Evolutionary conservation across 306 rosid species (phyloP), one percentile per base, ranked within the genome.

Genomic region (Quercus rubra): DNA sequence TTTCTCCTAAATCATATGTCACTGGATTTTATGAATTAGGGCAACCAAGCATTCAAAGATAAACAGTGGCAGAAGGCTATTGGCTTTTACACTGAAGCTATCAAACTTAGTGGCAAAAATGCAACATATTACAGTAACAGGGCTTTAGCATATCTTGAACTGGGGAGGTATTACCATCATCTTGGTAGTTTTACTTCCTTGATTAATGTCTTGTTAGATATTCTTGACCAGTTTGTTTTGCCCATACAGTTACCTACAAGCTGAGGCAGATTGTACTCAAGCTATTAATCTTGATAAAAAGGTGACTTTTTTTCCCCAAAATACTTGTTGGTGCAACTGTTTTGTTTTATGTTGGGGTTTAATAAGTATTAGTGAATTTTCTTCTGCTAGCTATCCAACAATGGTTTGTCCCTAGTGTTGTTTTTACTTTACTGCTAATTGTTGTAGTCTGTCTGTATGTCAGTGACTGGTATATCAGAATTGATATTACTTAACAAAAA

Each of bases 91-190:
- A 80, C 97, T 3, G 97, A 96, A 75, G 99, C 99, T 75, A 96
- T 96, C 83, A 96, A 93, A 87, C 98, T 93, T 58, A 80, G 66
- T 63, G 86, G 94, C 68, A 67, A 85, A 63, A 96, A 83, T 74
- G 92, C 99, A 72, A 96, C 98, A 10, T 96, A 93, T 88, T 91
- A 91, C 83, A 91, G 92, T 74, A 96, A 96, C 86, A 86, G 99
- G 81, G 99, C 99, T 75, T 93, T 92, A 67, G 99, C 96, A 51
- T 89, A 88, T 87, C 88, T 96, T 71, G 99, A 90, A 81, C 82
- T 87, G 67, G 91, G 92, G 76, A 91, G 97, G 98, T 96, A 91
- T 20, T 21, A 46, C 76, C 66, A 56, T 38, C 8, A 78, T 77
- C 73, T 63, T 54, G 64, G 68, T 14, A 18, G 27, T 71, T 77